Base-by-base conservation (phyloP, 2,329 filamentous ascomycete genomes). In the Colletotrichum chrysophilum region DNA sequence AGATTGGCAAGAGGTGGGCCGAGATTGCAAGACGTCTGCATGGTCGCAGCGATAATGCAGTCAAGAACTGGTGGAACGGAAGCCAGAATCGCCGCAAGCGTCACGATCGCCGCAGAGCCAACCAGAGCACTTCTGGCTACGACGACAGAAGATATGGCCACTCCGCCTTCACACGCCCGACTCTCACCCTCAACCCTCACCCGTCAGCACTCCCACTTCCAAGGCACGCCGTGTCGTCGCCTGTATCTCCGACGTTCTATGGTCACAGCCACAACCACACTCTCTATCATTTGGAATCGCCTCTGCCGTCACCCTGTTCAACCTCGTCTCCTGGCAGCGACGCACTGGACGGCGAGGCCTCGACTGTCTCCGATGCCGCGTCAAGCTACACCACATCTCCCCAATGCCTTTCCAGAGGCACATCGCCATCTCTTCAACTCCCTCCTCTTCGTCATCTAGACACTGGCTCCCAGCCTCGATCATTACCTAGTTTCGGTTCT, bases 51-150 rank as follows among this genome's bases (percentile, higher is more conserved):
- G 96, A 98, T 87, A 98, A 98, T 81, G 94, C 95, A 32, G 95
- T 98, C 78, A 98, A 98, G 91, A 98, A 98, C 85, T 98, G 96
- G 95, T 98, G 95, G 95, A 98, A 98, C 83, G 96, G 96, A 66
- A 95, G 94, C 83, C 94, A 96, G 90, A 98, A 98, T 86, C 92
- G 96, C 81, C 90, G 94, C 80, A 90, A 88, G 81, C 87, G 92
- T 78, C 83, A 88, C 68, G 82, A 86, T 77, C 84, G 87, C 48
- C 83, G 83, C 78, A 86, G 82, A 78, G 80, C 80, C 30, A 75
- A 76, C 4, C 77, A 79, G 12, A 26, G 60, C 68, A 78, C 79
- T 66, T 78, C 80, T 55, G 75, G 76, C 70, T 79, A 80, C 74
- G 78, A 79, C 65, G 56, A 70, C 65, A 64, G 64, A 26, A 71